phyloP scores from a whole-genome alignment of 2,329 filamentous ascomycete species.

The Rosellinia necatrix region DNA sequence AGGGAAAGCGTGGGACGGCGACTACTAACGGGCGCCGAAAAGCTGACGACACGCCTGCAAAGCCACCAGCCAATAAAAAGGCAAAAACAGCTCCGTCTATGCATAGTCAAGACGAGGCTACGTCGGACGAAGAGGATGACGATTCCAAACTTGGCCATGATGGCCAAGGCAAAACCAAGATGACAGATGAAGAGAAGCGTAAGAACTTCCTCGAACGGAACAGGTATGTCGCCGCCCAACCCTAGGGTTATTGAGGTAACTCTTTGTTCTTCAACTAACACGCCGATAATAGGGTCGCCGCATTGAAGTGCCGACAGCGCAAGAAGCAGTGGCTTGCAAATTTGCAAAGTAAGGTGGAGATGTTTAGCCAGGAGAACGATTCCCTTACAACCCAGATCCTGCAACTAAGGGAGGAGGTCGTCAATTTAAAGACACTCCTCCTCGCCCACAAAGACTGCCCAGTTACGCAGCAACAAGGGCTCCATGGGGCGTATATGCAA shows the following conservation, averaged over 20 bases:
- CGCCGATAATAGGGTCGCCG: conserved; percentile 74
- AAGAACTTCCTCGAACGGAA: conserved; percentile 98
- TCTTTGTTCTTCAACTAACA: neutral
- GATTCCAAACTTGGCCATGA: conserved; percentile 58
- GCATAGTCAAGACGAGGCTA: conserved; percentile 49
- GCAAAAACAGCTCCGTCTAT: conserved; percentile 56
- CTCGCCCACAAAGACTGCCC: conserved; percentile 96
- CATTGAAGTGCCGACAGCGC: conserved; percentile 92
- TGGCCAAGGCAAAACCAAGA: conserved; percentile 70
- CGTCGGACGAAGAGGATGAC: conserved; percentile 59
- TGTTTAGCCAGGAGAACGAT: conserved; percentile 92
- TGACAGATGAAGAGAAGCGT: conserved; percentile 98
- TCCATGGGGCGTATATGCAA: conserved; percentile 63
- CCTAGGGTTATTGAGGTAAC: neutral
- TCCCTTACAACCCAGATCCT: conserved; percentile 81
- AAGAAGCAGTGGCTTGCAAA: conserved; percentile 99
- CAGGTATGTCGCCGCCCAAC: conserved; percentile 63
- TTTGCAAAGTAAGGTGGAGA: conserved; percentile 90
- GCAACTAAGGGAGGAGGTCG: conserved; percentile 86
- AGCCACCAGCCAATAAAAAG: conserved; percentile 72
- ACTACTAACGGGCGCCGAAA: conserved; percentile 75
- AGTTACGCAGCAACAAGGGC: conserved; percentile 83
- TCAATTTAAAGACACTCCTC: conserved; percentile 90
- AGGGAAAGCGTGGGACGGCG: conserved; percentile 63
- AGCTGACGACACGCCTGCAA: conserved; percentile 67